A percentile compares a stretch with the other conserved stretches of the same genome.
These are phyloP conservation scores for Xylaria multiplex DNA, from an alignment of 2,329 filamentous ascomycete genomes.

Conservation along the genomic window DNA sequence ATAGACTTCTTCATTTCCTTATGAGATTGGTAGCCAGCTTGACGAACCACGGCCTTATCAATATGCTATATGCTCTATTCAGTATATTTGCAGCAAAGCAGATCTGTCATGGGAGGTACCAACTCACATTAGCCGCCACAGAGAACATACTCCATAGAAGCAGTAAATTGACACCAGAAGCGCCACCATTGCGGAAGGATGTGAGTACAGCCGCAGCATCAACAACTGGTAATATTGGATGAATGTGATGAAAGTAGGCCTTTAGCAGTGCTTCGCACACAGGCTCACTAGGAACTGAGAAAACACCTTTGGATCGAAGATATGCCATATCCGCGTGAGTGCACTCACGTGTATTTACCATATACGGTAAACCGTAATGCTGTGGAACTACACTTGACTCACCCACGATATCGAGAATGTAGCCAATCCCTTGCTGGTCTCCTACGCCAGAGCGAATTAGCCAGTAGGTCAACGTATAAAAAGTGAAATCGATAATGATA, in stretches of 20 bases:
- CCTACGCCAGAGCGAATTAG: slow-evolving; percentile 16
- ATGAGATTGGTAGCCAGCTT: slow-evolving; percentile 34
- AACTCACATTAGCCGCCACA: slow-evolving; percentile 49
- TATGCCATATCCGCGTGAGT: slow-evolving; percentile 44
- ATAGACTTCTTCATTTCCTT: slow-evolving; percentile 36
- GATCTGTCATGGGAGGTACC: background rate
- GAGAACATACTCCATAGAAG: slow-evolving; percentile 55
- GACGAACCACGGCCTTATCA: slow-evolving; percentile 30
- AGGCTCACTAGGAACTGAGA: slow-evolving; percentile 46
- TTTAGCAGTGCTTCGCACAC: slow-evolving; percentile 48
- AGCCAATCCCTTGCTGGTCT: slow-evolving; percentile 33
- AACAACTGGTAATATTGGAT: slow-evolving; percentile 52
- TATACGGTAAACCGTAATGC: slow-evolving; percentile 43
- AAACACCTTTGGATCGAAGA: slow-evolving; percentile 50
- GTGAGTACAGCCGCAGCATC: slow-evolving; percentile 48
- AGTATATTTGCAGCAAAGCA: background rate
- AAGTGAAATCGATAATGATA: background rate
- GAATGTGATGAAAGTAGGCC: slow-evolving; percentile 52
- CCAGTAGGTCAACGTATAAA: background rate
- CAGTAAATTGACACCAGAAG: slow-evolving; percentile 49
- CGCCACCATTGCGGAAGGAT: slow-evolving; percentile 44
- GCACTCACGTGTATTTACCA: slow-evolving; percentile 39
- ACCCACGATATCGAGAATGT: slow-evolving; percentile 36
- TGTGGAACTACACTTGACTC: slow-evolving; percentile 42
- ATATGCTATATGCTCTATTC: slow-evolving; percentile 23